Base-by-base conservation (phyloP, 148 eudicot genomes). In the Arbutus unedo region DNA sequence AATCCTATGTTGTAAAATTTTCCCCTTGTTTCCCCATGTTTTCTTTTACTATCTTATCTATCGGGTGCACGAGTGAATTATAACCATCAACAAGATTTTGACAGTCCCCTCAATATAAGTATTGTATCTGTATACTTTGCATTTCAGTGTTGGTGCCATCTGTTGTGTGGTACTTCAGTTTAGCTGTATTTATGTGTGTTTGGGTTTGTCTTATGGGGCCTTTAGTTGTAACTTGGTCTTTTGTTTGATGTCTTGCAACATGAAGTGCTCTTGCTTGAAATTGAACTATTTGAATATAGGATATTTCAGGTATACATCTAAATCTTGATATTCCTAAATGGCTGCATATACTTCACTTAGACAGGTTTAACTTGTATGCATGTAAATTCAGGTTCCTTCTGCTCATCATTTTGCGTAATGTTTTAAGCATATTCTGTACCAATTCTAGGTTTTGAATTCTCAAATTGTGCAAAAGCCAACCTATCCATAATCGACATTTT, bases 311-410 rank as follows among this genome's bases (percentile, higher is more conserved):
- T n/a, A n/a, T n/a, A n/a, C n/a, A n/a, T n/a, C n/a, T n/a, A n/a
- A n/a, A n/a, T n/a, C n/a, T n/a, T n/a, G n/a, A n/a, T n/a, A n/a
- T n/a, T n/a, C n/a, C n/a, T n/a, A n/a, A n/a, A n/a, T n/a, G n/a
- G n/a, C n/a, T n/a, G n/a, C n/a, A n/a, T n/a, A n/a, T n/a, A n/a
- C n/a, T n/a, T n/a, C n/a, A n/a, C n/a, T 82, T 95, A 86, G 98
- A 95, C 86, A 89, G 84, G 81, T 84, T 93, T 67, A 95, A 92
- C 85, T 90, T 87, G 54, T 67, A 89, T 87, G 93, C 96, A 88
- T 98, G 98, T 95, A 90, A 64, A 78, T 81, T 81, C 76, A 76
- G 75, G 14, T 53, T 38, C 50, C 23, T 50, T 25, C 48, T 70
- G n/a, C 50, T 71, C 25, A 4, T 51, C 14, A 56, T 68, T 48